Evolutionary conservation across 2,329 filamentous ascomycete species (phyloP), one percentile per base, ranked within the genome.

Genomic region (Hymenoscyphus fraxineus): DNA sequence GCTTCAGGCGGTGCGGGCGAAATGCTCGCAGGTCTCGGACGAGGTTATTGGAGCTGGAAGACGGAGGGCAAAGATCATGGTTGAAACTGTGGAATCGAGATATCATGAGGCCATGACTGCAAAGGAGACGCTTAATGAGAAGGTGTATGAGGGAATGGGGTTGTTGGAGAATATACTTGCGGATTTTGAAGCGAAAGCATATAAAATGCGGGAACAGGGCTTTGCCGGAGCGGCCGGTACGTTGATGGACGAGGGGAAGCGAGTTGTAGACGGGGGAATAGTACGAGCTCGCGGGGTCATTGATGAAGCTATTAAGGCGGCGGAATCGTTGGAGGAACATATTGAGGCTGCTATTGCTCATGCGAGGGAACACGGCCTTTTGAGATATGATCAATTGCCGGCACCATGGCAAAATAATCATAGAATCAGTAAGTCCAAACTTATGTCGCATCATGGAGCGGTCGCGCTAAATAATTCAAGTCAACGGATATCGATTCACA

Each of bases 331-430:
- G 32, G 91, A 96, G 72, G 90, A 95, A 68, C 92, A 91, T 68
- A 89, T 99, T 51, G 89, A 94, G 71, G 83, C 85, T 62, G 94
- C 95, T 13, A 86, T 97, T 63, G 73, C 81, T 22, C 83, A 88
- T 64, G 93, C 93, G 35, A 85, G 89, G 70, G 88, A 96, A 74
- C 85, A 92, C 59, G 92, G 93, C 58, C 83, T 97, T 15, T 90
- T 99, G 70, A 84, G 85, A 66, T 99, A 98, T 78, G 88, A 96
- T 58, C 93, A 97, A 73, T 83, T 99, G 5, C 95, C 95, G 1
- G 82, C 90, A 44, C 95, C 95, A 0, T 99, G 95, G 95, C 86
- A 91, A 66, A 89, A 96, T 73, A 99, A 99, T 78, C 93, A 93
- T 1, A 92, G 99, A 78, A 98, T 99, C 75, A 54, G 47, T 54